Evolutionary conservation across 371 early-diverging fungal species (phyloP).

Genomic region (Dinochytrium kinnereticum): DNA sequence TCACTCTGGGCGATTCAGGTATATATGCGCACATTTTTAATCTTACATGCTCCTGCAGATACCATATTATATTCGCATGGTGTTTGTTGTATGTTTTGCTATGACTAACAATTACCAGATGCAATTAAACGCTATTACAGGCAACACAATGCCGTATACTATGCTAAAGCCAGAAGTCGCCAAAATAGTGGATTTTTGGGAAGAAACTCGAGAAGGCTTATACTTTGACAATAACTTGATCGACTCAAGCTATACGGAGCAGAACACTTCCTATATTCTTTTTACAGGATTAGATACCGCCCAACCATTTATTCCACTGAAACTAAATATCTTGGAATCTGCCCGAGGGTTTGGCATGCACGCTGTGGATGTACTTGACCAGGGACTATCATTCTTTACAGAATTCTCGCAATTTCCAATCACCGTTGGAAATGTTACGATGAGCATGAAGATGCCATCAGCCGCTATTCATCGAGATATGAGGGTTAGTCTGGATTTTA

Average conservation of each 20-base stretch:
- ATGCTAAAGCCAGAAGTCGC: neutral
- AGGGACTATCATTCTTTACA: neutral
- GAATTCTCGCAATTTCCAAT: neutral
- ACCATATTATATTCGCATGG: neutral
- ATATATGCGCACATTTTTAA: neutral
- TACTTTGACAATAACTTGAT: conserved; percentile 3
- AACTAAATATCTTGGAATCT: neutral
- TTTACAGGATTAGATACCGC: neutral
- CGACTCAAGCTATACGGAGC: neutral
- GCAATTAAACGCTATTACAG: neutral
- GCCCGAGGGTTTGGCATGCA: neutral
- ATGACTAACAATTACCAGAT: neutral
- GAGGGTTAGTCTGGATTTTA: neutral
- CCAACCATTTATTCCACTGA: neutral
- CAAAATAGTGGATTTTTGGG: neutral
- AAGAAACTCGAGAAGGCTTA: neutral
- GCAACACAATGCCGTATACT: neutral
- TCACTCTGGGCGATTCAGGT: neutral
- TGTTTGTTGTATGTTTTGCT: neutral
- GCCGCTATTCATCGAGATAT: neutral
- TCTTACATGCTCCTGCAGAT: neutral
- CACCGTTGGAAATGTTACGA: neutral
- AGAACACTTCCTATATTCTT: neutral
- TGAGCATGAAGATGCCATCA: neutral
- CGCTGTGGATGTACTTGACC: neutral